Conservation (phyloP, 2,329 filamentous ascomycete genomes). For the Graphium sp. region DNA sequence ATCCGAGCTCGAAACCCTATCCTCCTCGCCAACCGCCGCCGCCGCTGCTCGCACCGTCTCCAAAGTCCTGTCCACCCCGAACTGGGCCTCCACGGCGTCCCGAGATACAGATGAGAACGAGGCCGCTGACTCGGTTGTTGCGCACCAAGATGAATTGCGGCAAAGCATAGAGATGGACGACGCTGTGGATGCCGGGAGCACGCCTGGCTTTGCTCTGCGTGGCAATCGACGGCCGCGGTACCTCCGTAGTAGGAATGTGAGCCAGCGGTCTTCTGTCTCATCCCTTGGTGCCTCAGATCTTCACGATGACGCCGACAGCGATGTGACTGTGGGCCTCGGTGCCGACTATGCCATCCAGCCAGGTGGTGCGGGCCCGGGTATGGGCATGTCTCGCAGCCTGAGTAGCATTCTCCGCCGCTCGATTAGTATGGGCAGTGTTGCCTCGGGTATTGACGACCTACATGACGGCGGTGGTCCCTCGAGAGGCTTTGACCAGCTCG, state of each 20-base stretch:
- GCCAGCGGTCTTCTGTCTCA: conserved; percentile 43
- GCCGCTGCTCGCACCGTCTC: conserved; percentile 35
- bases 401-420: conserved; percentile 51
- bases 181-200: conserved; percentile 25
- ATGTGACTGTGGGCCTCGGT: conserved; percentile 48
- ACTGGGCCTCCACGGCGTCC: conserved; percentile 8
- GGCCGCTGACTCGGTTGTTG: conserved; percentile 5
- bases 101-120: conserved; percentile 8
- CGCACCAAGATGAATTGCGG: conserved; percentile 10
- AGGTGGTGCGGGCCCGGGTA: conserved; percentile 52
- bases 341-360: conserved; percentile 72
- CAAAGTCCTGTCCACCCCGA: conserved; percentile 28
- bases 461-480: conserved; percentile 22
- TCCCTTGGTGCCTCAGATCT: conserved; percentile 38
- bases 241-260: conserved; percentile 37
- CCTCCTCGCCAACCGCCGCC: conserved; percentile 38
- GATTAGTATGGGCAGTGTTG: conserved; percentile 80
- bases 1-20: conserved; percentile 32
- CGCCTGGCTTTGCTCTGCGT: conserved; percentile 27
- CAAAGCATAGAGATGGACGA: too few species aligned
- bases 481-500: conserved; percentile 22
- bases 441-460: conserved; percentile 51
- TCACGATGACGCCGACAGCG: conserved; percentile 49
- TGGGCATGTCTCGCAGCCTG: conserved; percentile 28
- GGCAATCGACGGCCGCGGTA: conserved; percentile 35